Evolutionary conservation across 2,329 filamentous ascomycete genomes (phyloP).

Genomic region (Fusarium sp.): DNA sequence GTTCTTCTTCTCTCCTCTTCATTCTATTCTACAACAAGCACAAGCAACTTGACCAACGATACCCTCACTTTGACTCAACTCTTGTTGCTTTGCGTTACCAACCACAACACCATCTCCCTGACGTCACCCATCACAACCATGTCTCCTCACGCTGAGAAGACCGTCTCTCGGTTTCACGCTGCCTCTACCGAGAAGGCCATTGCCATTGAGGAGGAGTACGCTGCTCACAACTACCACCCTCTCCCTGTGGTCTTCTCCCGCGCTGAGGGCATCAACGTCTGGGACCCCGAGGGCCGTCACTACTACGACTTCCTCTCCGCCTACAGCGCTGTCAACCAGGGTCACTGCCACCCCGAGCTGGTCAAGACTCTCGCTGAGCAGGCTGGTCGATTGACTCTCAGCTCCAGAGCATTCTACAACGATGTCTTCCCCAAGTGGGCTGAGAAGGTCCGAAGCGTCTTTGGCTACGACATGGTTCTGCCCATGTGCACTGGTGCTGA

Average conservation of each 20-base stretch:
- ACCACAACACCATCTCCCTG: not conserved
- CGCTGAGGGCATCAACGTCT: slow-evolving; percentile 87
- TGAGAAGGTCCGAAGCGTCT: slow-evolving; percentile 36
- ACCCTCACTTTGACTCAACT: not conserved
- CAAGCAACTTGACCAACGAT: not conserved
- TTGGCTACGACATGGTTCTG: slow-evolving; percentile 35
- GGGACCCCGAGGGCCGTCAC: slow-evolving; percentile 95
- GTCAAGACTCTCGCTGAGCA: slow-evolving; percentile 91
- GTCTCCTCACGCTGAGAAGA: slow-evolving; percentile 67
- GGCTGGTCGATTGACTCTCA: slow-evolving; percentile 74
- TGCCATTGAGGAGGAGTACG: slow-evolving; percentile 81
- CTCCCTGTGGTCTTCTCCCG: slow-evolving; percentile 92
- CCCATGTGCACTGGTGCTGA: slow-evolving; percentile 39
- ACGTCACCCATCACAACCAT: slow-evolving; percentile 50
- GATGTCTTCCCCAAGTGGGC: slow-evolving; percentile 39
- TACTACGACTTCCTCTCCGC: slow-evolving; percentile 98
- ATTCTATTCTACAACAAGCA: slow-evolving; percentile 1
- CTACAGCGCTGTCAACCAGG: slow-evolving; percentile 61
- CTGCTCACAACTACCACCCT: slow-evolving; percentile 99
- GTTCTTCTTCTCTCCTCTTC: slow-evolving; percentile 8
- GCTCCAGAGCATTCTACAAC: slow-evolving; percentile 37
- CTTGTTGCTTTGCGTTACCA: slow-evolving; percentile 8
- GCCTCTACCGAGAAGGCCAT: slow-evolving; percentile 84
- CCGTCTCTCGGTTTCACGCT: slow-evolving; percentile 71
- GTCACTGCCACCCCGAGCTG: slow-evolving; percentile 78